These are phyloP conservation scores for Platanus orientalis DNA, from an alignment of 164 flowering plant species.

Conservation along the genomic window DNA sequence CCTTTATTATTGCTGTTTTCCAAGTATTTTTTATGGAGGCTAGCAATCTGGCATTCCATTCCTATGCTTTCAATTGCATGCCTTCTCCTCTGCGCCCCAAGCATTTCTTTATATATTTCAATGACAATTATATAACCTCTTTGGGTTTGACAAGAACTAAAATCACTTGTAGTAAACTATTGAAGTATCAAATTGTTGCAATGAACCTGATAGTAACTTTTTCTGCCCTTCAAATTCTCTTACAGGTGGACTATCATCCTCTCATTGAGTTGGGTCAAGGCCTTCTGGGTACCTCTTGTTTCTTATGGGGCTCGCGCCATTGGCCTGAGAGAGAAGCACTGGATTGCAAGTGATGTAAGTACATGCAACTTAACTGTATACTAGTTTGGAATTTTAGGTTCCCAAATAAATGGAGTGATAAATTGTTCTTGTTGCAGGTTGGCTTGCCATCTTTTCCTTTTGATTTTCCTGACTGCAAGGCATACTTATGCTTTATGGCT, in stretches of 20 bases:
- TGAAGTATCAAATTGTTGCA: too few relatives aligned
- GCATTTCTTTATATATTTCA: too few relatives aligned
- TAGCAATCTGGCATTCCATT: too few relatives aligned
- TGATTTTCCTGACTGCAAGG: slow-evolving; percentile 82
- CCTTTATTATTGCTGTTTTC: too few relatives aligned
- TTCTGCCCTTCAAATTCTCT: neutral
- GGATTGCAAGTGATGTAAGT: slow-evolving; percentile 78
- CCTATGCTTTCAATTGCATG: too few relatives aligned
- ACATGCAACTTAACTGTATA: slow-evolving; percentile 1
- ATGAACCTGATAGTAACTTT: neutral
- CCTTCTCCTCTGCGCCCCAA: too few relatives aligned
- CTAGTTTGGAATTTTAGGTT: neutral
- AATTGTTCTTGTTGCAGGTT: slow-evolving; percentile 39
- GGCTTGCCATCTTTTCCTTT: slow-evolving; percentile 70
- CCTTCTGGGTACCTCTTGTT: slow-evolving; percentile 72
- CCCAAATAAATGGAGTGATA: neutral
- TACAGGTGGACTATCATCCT: slow-evolving; percentile 82
- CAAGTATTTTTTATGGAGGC: too few relatives aligned
- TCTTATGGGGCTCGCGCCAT: slow-evolving; percentile 71
- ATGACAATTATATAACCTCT: neutral
- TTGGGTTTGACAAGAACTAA: neutral
- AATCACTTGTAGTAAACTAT: too few relatives aligned
- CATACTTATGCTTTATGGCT: slow-evolving; percentile 53
- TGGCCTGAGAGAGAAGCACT: slow-evolving; percentile 83
- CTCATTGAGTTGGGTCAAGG: slow-evolving; percentile 79